Conservation (phyloP, 78 protist genomes). For the Dictyostelium purpureum region DNA sequence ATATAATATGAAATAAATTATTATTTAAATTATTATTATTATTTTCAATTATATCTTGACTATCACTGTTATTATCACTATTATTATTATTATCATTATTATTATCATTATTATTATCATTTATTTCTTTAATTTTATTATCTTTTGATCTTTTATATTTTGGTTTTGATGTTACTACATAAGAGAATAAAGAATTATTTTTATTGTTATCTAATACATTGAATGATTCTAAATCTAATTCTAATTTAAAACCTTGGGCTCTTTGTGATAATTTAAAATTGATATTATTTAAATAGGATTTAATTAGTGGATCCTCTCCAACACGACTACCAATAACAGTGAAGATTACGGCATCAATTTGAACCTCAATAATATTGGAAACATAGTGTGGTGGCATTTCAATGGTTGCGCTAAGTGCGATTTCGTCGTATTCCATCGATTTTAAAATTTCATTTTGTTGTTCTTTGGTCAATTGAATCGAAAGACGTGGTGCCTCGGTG, state of each 20-base stretch:
- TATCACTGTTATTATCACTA: neutral
- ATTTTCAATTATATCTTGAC: neutral
- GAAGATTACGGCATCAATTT: conserved; percentile 34
- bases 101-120: neutral
- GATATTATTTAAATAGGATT: conserved; percentile 46
- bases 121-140: neutral
- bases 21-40: neutral
- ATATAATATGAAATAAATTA: conserved; percentile 50
- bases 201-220: conserved; percentile 50
- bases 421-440: conserved; percentile 74
- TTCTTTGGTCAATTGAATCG: conserved; percentile 64
- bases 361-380: conserved; percentile 23
- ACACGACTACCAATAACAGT: conserved; percentile 39
- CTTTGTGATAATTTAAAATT: conserved; percentile 54
- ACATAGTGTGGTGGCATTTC: conserved; percentile 74
- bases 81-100: neutral
- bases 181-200: conserved; percentile 32
- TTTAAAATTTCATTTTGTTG: conserved; percentile 67
- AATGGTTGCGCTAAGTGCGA: conserved; percentile 47
- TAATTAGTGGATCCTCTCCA: conserved; percentile 5
- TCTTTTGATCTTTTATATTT: conserved; percentile 25
- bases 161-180: conserved; percentile 68
- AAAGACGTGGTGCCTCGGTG: neutral
- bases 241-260: conserved; percentile 52
- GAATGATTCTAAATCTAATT: conserved; percentile 63